Evolutionary conservation across 768 basidiomycete species (phyloP), one percentile per base, ranked within the genome.

Genomic region (Tylopilus balloui): DNA sequence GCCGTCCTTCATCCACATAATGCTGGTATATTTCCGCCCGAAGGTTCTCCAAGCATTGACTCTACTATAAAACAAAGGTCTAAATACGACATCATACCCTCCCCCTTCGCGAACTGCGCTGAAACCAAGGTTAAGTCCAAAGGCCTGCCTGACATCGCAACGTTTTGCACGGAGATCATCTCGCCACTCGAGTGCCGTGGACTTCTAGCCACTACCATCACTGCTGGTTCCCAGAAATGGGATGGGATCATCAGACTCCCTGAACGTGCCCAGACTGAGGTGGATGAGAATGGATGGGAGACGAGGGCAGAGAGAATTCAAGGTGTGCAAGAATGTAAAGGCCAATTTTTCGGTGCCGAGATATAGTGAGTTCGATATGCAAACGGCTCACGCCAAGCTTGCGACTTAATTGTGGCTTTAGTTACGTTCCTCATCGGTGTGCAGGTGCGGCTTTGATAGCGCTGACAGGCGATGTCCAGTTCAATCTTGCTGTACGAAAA

Each of bases 381-480:
- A 12, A 29, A 15, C 3, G 29, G 10, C 3, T 36, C 6, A 47
- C 51, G 38, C 3, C 11, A 39, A 21, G 12, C 15, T 34, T 21
- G 54, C 8, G 24, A 36, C 32, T 43, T 20, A 15, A 42, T 27
- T 12, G 32, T 19, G 45, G 38, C 13, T 7, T 34, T 41, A 65
- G 63, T 37, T 56, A 47, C 27, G 60, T 60, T 8, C 60, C 64
- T 14, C 52, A 45, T 31, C 53, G 45, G 29, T 65, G 56, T 35
- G 69, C 69, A 7, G 80, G 79, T 15, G 74, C 82, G 0, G 78
- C 79, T 0, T 64, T 78, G 23, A 65, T 87, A 28, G 55, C 70
- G 12, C 56, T 78, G 19, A 87, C 84, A 2, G 85, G 84, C 9
- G 81, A 84, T 57, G 35, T 41, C 0, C 70, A 71, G 21, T 83